Conservation (phyloP, 1,139 yeast species). For the Zygotorulaspora mrakii region DNA sequence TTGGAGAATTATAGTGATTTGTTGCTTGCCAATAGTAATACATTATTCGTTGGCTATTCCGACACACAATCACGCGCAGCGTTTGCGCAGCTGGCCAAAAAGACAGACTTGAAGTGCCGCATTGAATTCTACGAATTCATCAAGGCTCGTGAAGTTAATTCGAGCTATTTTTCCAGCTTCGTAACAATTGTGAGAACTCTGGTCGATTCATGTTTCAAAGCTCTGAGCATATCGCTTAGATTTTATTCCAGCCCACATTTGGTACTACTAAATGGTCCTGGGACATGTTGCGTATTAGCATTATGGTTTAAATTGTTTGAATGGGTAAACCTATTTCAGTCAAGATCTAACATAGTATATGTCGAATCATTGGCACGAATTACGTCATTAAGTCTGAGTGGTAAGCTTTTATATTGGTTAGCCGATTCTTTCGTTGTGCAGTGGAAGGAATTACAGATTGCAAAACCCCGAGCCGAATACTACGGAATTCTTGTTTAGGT, state of each 20-base stretch:
- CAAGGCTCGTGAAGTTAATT: slow-evolving; percentile 59
- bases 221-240: slow-evolving; percentile 17
- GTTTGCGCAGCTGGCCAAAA: slow-evolving; percentile 41
- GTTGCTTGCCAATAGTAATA: slow-evolving; percentile 24
- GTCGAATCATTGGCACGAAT: slow-evolving; percentile 91
- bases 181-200: slow-evolving; percentile 24
- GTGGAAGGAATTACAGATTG: slow-evolving; percentile 64
- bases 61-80: slow-evolving; percentile 25
- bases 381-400: slow-evolving; percentile 68
- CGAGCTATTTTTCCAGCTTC: slow-evolving; percentile 38
- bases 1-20: slow-evolving; percentile 42
- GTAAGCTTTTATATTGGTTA: slow-evolving; percentile 62
- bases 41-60: slow-evolving; percentile 34
- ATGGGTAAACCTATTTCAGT: slow-evolving; percentile 41
- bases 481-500: slow-evolving; percentile 62
- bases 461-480: slow-evolving; percentile 65
- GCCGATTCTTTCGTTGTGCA: slow-evolving; percentile 81
- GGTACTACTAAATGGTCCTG: slow-evolving; percentile 87
- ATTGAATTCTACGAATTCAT: slow-evolving; percentile 45
- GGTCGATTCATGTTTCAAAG: slow-evolving; percentile 20
- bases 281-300: slow-evolving; percentile 67
- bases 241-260: slow-evolving; percentile 26
- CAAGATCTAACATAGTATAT: slow-evolving; percentile 64
- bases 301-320: slow-evolving; percentile 59
- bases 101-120: slow-evolving; percentile 17